Evolutionary conservation across 495 filamentous ascomycete genomes (phyloP), one percentile per base, ranked within the genome.

Genomic region (Tuber microsphaerosporum): DNA sequence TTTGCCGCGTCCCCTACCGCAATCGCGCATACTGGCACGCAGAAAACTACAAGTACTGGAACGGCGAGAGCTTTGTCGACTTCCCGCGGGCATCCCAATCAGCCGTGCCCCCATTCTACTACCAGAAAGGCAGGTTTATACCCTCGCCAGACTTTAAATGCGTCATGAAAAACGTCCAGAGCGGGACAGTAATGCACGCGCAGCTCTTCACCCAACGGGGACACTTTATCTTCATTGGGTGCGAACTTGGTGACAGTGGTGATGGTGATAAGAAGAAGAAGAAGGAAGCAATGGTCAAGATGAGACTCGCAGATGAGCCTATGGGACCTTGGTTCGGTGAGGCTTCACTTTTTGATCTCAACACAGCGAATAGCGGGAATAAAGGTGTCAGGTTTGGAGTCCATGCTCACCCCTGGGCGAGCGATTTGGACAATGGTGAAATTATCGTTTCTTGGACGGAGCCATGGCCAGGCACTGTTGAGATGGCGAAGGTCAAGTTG

Each of bases 21-120:
- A 37, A 74, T n/a, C 70, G 69, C 20, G 72, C 77, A 2, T 79
- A 77, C 48, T 72, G 76, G 48, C 71, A 69, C 3, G 68, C 68
- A 10, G 75, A 70, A 10, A 70, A 48, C 16, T 79, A 79, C 39
- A 79, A 71, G 17, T 79, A 71, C 46, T 79, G 77, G 77, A 48
- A 79, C 20, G 75, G 75, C 9, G 44, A 51, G 19, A 26, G 1
- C 9, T 78, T 78, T 77, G 51, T 76, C 26, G 34, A 16, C 12
- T 65, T 65, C 56, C 56, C 51, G 1, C 51, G 26, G 14, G n/a
- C 19, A 48, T 31, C 74, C 46, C 70, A 69, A 3, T 31, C 44
- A 0, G 6, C 37, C 37, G 1, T n/a, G 14, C 34, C 22, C 31
- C n/a, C 44, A 12, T 69, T 19, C 6, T 19, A 37, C 12, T 22